Conservation (phyloP, 768 basidiomycete genomes). For the Trichaptum fuscoviolaceum region DNA sequence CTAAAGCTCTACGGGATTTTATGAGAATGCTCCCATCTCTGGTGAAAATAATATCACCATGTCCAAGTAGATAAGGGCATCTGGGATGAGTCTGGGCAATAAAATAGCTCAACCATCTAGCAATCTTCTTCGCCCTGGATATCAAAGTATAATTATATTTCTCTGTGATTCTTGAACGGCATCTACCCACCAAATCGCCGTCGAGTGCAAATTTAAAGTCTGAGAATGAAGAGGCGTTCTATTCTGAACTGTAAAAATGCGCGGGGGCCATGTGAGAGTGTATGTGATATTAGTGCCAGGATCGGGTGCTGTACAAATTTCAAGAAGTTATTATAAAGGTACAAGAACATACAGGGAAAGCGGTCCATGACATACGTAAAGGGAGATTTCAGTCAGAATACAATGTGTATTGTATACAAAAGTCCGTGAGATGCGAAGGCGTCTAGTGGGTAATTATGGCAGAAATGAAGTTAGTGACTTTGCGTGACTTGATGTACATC, state of each 20-base stretch:
- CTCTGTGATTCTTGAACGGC: neutral
- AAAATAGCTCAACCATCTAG: neutral
- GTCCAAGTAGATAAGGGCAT: too few relatives aligned
- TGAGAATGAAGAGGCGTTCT: neutral
- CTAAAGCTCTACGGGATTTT: too few relatives aligned
- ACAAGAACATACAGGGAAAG: too few relatives aligned
- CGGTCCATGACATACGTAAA: neutral
- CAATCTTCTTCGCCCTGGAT: too few relatives aligned
- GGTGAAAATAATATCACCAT: too few relatives aligned
- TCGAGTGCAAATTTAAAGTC: neutral
- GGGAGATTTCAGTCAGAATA: neutral
- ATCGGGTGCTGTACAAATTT: conserved; percentile 1
- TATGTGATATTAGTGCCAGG: neutral
- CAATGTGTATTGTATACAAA: neutral
- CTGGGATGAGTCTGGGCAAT: too few relatives aligned
- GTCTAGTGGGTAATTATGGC: neutral
- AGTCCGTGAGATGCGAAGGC: neutral
- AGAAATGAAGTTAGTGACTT: neutral
- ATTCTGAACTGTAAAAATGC: neutral
- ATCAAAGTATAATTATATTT: too few relatives aligned
- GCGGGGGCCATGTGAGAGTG: neutral
- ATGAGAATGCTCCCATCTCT: too few relatives aligned
- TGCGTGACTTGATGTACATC: neutral
- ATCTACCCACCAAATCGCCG: neutral
- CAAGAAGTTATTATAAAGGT: neutral